Evolutionary conservation across 495 filamentous ascomycete genomes (phyloP).

Genomic region (Neurospora africana): DNA sequence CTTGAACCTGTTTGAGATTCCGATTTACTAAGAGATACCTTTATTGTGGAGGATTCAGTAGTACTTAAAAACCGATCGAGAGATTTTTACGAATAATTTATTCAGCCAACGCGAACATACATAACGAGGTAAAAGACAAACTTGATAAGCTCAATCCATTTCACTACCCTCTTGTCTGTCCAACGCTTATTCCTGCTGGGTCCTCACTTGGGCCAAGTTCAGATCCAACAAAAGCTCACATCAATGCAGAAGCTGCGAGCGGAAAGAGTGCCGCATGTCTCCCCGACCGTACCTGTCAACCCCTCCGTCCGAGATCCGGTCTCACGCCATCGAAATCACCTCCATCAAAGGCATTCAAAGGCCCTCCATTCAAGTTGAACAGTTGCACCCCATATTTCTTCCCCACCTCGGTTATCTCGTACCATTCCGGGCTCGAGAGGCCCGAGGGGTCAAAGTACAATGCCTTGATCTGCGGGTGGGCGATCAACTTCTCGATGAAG

Average conservation of each 20-base stretch:
- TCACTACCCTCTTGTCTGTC: background rate
- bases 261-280: background rate
- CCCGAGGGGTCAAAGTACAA: background rate
- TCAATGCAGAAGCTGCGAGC: background rate
- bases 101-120: background rate
- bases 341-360: background rate
- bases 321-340: background rate
- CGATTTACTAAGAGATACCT: background rate
- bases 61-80: background rate
- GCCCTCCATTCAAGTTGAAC: background rate
- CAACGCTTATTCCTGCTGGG: background rate
- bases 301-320: background rate
- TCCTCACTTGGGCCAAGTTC: background rate
- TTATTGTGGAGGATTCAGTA: background rate
- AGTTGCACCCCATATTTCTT: background rate
- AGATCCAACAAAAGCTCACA: background rate
- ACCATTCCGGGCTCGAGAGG: background rate
- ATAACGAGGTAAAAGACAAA: background rate
- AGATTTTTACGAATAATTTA: background rate
- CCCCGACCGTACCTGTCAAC: background rate
- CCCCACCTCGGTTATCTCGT: background rate
- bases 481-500: slow-evolving; percentile 9
- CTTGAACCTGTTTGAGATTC: background rate
- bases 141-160: background rate
- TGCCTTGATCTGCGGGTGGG: slow-evolving; percentile 5